These are phyloP conservation scores for Pinus taeda DNA, from an alignment of 75 land plant species.

Conservation along the genomic window DNA sequence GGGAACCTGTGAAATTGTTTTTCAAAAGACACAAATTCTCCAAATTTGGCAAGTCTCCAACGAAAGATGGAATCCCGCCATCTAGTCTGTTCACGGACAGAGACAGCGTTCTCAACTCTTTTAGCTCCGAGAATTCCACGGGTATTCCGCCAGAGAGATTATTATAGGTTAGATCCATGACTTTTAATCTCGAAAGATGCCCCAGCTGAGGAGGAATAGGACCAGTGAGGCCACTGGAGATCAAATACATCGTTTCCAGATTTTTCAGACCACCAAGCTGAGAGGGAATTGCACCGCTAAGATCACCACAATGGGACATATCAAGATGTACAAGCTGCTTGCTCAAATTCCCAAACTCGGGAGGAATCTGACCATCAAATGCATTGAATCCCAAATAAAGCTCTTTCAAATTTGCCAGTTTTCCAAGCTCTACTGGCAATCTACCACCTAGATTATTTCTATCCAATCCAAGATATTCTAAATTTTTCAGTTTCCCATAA, in stretches of 20 bases:
- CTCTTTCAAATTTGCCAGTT: slow-evolving; percentile 46
- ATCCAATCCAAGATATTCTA: slow-evolving; percentile 81
- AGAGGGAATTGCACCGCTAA: slow-evolving; percentile 71
- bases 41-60: slow-evolving; percentile 66
- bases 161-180: slow-evolving; percentile 67
- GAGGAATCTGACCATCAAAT: slow-evolving; percentile 69
- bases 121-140: slow-evolving; percentile 39
- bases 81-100: slow-evolving; percentile 61
- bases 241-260: slow-evolving; percentile 70
- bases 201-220: slow-evolving; percentile 55
- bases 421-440: slow-evolving; percentile 77
- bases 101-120: slow-evolving; percentile 52
- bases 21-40: slow-evolving; percentile 70
- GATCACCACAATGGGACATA: slow-evolving; percentile 45
- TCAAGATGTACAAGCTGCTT: slow-evolving; percentile 50
- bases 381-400: slow-evolving; percentile 80
- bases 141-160: slow-evolving; percentile 68
- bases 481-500: slow-evolving; percentile 51
- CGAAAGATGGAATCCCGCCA: slow-evolving; percentile 65
- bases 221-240: slow-evolving; percentile 63
- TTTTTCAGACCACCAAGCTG: slow-evolving; percentile 51
- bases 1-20: slow-evolving; percentile 67
- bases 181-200: slow-evolving; percentile 46
- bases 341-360: slow-evolving; percentile 66
- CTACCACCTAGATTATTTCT: slow-evolving; percentile 78